Evolutionary conservation across 352 stramenopile species (phyloP).

Genomic region (Pelagophyceae sp.): DNA sequence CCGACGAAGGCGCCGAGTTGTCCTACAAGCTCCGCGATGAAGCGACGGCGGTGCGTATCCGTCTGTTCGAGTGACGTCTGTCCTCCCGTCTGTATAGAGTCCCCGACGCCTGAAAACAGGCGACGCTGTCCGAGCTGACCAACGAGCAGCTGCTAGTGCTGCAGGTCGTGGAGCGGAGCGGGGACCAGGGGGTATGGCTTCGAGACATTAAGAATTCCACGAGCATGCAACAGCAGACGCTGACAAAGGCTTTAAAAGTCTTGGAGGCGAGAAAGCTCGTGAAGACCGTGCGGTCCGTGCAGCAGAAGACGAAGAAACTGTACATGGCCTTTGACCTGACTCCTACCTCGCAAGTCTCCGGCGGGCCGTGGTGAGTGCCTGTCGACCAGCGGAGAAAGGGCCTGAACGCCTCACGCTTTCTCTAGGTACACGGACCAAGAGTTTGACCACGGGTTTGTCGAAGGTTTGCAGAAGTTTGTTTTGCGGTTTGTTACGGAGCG

Average conservation of each 20-base stretch:
- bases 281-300: slow-evolving; percentile 85
- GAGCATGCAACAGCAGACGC: slow-evolving; percentile 76
- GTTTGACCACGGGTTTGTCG: slow-evolving; percentile 82
- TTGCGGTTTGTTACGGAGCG: slow-evolving; percentile 58
- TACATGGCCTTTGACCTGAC: slow-evolving; percentile 39
- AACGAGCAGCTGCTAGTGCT: slow-evolving; percentile 28
- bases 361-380: slow-evolving; percentile 81
- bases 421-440: slow-evolving; percentile 87
- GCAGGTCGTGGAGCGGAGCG: slow-evolving; percentile 72
- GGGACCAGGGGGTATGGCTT: slow-evolving; percentile 78
- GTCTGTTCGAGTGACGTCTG: background rate
- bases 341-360: slow-evolving; percentile 76
- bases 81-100: background rate
- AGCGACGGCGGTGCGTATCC: background rate
- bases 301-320: slow-evolving; percentile 41
- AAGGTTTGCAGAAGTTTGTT: slow-evolving; percentile 73
- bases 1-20: background rate
- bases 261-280: slow-evolving; percentile 73
- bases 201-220: slow-evolving; percentile 77
- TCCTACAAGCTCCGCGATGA: background rate
- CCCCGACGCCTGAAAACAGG: background rate
- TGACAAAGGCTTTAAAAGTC: slow-evolving; percentile 74
- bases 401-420: no score
- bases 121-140: background rate
- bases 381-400: no score